These are phyloP conservation scores for Diutina pseudorugosa DNA, from an alignment of 1,139 yeast species.

Conservation along the genomic window DNA sequence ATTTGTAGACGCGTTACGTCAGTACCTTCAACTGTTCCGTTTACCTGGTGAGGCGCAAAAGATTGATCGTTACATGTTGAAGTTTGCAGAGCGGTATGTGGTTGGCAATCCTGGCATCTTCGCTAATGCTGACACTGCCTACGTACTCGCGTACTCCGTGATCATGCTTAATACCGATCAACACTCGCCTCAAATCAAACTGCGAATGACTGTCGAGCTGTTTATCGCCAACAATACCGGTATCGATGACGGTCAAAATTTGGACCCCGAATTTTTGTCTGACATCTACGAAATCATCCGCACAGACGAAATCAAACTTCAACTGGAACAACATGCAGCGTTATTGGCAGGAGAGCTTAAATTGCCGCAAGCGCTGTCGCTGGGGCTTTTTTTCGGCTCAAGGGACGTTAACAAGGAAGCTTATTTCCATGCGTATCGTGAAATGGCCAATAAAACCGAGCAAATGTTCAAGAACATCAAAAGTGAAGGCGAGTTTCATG, in stretches of 20 bases:
- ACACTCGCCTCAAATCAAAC: constrained; percentile 77
- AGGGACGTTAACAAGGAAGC: constrained; percentile 76
- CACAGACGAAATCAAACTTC: constrained; percentile 73
- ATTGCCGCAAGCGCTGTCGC: constrained; percentile 21
- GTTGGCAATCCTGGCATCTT: constrained; percentile 79
- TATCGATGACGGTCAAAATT: constrained; percentile 83
- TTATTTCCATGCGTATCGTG: constrained; percentile 82
- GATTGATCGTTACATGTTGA: constrained; percentile 91
- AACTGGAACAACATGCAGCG: constrained; percentile 92
- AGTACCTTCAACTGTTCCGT: constrained; percentile 76
- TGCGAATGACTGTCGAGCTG: constrained; percentile 82
- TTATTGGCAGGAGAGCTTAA: constrained; percentile 52
- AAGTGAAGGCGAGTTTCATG: constrained; percentile 32
- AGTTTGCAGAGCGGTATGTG: constrained; percentile 87
- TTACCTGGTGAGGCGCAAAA: constrained; percentile 98
- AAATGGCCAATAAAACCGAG: constrained; percentile 84
- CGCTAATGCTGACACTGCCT: constrained; percentile 90
- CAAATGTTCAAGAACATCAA: constrained; percentile 56
- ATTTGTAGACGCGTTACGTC: constrained; percentile 80
- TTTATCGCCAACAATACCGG: constrained; percentile 81
- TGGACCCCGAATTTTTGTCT: constrained; percentile 62
- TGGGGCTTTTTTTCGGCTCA: constrained; percentile 57
- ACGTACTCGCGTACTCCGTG: constrained; percentile 83
- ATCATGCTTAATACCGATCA: constrained; percentile 90
- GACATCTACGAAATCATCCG: constrained; percentile 68